A percentile compares a stretch with the other conserved stretches of the same genome.
Conservation (phyloP, 495 filamentous ascomycete genomes). For the Lasiosphaeris hirsuta region DNA sequence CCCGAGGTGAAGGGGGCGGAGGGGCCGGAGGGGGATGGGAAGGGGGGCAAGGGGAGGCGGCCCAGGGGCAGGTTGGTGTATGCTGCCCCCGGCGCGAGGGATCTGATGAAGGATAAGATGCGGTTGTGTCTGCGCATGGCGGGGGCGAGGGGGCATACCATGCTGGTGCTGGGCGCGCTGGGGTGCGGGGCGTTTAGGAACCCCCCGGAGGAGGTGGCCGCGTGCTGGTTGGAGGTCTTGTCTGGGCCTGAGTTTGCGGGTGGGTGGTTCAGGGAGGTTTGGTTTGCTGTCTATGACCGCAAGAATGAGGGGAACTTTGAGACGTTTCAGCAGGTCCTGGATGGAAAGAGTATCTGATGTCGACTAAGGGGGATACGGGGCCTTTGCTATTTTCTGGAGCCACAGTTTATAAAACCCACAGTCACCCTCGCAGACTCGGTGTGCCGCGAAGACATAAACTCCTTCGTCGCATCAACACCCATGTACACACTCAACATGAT, state of each 20-base stretch:
- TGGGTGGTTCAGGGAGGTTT: constrained; percentile 54
- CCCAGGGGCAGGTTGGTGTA: constrained; percentile 25
- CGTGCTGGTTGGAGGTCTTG: constrained; percentile 57
- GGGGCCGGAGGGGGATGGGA: background rate
- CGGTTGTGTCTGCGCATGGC: constrained; percentile 54
- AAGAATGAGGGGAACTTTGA: constrained; percentile 48
- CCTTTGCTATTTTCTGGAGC: no score
- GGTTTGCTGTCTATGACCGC: constrained; percentile 53
- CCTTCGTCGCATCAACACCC: constrained; percentile 22
- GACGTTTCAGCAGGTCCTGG: constrained; percentile 45
- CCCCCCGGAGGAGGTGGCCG: constrained; percentile 51
- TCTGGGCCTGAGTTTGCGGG: constrained; percentile 56
- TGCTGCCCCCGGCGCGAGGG: constrained; percentile 30
- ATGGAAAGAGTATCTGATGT: constrained; percentile 36
- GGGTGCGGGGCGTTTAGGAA: constrained; percentile 64
- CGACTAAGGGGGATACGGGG: background rate
- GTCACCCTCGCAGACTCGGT: no score
- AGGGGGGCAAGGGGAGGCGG: background rate
- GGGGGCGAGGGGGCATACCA: constrained; percentile 47
- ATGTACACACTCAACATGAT: constrained; percentile 28
- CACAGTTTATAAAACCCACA: no score
- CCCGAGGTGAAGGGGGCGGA: constrained; percentile 30
- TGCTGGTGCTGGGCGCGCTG: constrained; percentile 60
- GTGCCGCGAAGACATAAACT: constrained; percentile 6
- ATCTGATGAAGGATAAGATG: constrained; percentile 58